Base-by-base conservation (phyloP, 2,329 filamentous ascomycete genomes). In the Pestalotiopsis sp. region DNA sequence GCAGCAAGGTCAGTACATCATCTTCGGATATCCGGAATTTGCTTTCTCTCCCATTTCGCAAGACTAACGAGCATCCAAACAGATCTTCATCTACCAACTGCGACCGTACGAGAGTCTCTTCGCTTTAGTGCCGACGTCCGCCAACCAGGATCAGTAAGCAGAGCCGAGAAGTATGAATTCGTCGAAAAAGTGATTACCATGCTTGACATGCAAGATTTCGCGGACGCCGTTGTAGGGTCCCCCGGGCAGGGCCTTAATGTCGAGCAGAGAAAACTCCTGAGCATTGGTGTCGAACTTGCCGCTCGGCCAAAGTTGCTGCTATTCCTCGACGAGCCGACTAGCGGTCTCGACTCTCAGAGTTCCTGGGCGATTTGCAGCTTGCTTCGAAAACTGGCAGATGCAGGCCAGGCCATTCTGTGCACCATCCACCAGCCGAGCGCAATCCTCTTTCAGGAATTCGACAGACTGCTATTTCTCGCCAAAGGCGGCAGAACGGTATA, bases 271-370 rank as follows among this genome's bases (percentile, higher is more conserved):
- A 82, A 82, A 69, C 87, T 90, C 73, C 82, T 93, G 23, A 93
- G 91, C 0, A 93, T 93, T 70, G 91, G 90, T 76, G 91, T 93
- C 2, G 92, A 93, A 76, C 82, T 94, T 23, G 91, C 90, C 23
- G 91, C 91, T 2, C 92, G 91, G 77, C 91, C 91, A 3, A 85
- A 90, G 64, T 82, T 93, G 6, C 84, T 93, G 67, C 84, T 93
- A 39, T 93, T 93, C 83, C 84, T 93, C n/a, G 91, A 94, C 74
- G 92, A 94, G 76, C 92, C 92, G 3, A 93, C 91, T 2, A 93
- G 90, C 23, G 91, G 91, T 78, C 85, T 93, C n/a, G 91, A 93
- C 77, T 89, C 86, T 75, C 90, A 93, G 75, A 92, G 91, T 1
- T 91, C 91, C 1, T 93, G 90, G 89, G 89, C 90, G 69, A 93